phyloP scores from a whole-genome alignment of 208 protist species.

The Acanthamoeba lenticulata region DNA sequence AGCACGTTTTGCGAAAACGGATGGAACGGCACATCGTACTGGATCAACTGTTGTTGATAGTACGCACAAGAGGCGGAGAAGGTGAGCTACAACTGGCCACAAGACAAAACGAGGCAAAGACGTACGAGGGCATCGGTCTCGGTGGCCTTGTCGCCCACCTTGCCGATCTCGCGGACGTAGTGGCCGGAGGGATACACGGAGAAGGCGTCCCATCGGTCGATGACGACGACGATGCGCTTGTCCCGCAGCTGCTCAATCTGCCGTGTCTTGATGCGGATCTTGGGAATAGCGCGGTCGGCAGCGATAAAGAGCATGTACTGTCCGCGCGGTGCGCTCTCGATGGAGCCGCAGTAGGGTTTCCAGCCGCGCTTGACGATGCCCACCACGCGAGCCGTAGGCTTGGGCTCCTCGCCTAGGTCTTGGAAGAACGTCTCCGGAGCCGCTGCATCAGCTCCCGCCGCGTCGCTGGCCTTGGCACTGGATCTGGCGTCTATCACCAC shows the following conservation, averaged over 20 bases:
- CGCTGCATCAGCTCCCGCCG: neutral
- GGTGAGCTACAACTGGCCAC: neutral
- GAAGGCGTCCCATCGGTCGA: conserved; percentile 94
- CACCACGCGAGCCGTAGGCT: conserved; percentile 74
- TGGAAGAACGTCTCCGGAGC: neutral
- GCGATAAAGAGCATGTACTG: conserved; percentile 68
- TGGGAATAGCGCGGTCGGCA: conserved; percentile 74
- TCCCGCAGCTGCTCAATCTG: conserved; percentile 83
- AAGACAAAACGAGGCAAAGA: neutral
- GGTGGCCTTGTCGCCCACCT: conserved; percentile 94
- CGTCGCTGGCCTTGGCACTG: neutral
- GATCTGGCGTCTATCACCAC: neutral
- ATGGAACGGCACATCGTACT: conserved; percentile 88
- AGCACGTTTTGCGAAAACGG: conserved; percentile 70
- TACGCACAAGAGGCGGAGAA: neutral
- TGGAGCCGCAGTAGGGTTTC: conserved; percentile 69
- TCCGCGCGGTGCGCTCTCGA: neutral
- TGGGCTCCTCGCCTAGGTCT: neutral
- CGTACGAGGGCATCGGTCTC: conserved; percentile 71
- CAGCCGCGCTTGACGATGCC: conserved; percentile 74
- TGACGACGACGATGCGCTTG: conserved; percentile 94
- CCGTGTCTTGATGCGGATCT: conserved; percentile 70
- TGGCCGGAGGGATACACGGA: conserved; percentile 94
- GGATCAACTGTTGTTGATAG: conserved; percentile 90
- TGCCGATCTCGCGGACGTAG: conserved; percentile 93